phyloP scores from a whole-genome alignment of 768 basidiomycete genomes.

The Asterophora lycoperdoides region DNA sequence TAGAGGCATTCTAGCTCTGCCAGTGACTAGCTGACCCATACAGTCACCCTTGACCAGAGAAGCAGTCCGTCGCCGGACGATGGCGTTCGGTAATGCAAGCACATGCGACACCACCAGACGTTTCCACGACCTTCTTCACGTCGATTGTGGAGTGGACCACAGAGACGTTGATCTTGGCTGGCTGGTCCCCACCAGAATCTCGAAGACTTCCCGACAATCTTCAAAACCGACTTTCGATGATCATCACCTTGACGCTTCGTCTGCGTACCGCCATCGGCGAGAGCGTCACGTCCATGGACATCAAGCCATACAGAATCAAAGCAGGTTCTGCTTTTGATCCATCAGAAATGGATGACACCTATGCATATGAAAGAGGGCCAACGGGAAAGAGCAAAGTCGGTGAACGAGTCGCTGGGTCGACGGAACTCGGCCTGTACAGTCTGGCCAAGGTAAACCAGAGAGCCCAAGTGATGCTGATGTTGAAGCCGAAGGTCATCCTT shows the following conservation, averaged over 20 bases:
- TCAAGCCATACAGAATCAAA: not conserved
- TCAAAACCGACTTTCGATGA: conserved; percentile 7
- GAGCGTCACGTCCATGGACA: conserved; percentile 13
- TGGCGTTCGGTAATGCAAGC: conserved; percentile 15
- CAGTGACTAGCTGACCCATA: too few species aligned
- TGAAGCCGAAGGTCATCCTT: conserved; percentile 20
- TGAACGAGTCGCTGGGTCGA: conserved; percentile 16
- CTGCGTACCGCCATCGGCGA: conserved; percentile 14
- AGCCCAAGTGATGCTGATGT: conserved; percentile 6
- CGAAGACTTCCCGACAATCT: not conserved
- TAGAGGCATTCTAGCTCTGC: too few species aligned
- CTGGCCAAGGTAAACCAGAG: not conserved
- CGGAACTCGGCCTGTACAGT: conserved; percentile 18
- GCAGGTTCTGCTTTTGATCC: conserved; percentile 5
- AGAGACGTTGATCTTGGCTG: conserved; percentile 1
- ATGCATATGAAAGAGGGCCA: conserved; percentile 5
- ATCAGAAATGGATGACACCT: conserved; percentile 15
- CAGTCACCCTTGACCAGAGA: conserved; percentile 8
- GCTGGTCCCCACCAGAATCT: not conserved
- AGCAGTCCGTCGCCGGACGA: conserved; percentile 17
- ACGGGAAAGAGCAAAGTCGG: not conserved
- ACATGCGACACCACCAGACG: not conserved
- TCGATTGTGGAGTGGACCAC: not conserved
- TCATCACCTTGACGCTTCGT: conserved; percentile 8
- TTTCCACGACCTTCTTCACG: not conserved